Percentiles rank a stretch among this genome's conserved stretches.
Evolutionary conservation across 495 filamentous ascomycete species (phyloP).

Genomic region (Xanthoparmelia taractica): DNA sequence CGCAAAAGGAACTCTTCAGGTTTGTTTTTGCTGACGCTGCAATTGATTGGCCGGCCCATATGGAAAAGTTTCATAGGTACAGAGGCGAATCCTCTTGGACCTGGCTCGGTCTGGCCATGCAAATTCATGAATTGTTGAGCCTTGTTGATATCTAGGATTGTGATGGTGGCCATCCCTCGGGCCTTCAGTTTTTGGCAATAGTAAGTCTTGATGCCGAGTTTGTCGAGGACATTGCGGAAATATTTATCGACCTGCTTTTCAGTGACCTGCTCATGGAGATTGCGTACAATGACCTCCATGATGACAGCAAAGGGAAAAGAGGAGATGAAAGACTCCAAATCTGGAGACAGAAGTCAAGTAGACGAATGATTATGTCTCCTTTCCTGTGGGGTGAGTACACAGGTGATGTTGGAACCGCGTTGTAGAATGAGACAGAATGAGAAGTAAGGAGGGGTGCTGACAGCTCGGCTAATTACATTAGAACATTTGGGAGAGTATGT

Average conservation of each 20-base stretch:
- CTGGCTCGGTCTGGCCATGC: slow-evolving; percentile 27
- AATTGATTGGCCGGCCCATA: slow-evolving; percentile 34
- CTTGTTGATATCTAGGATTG: slow-evolving; percentile 30
- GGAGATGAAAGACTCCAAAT: not conserved
- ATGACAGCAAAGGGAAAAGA: not conserved
- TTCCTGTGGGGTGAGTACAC: not conserved
- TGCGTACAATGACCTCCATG: slow-evolving; percentile 40
- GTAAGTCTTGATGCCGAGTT: slow-evolving; percentile 29
- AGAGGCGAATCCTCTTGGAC: slow-evolving; percentile 7
- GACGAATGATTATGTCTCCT: not conserved
- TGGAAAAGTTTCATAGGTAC: slow-evolving; percentile 33
- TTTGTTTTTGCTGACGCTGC: slow-evolving; percentile 34
- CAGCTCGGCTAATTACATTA: not conserved
- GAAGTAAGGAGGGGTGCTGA: slow-evolving; percentile 2
- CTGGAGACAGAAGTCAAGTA: not conserved
- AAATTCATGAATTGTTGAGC: slow-evolving; percentile 31
- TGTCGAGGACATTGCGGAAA: slow-evolving; percentile 31
- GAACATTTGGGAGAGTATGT: not conserved
- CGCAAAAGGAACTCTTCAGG: slow-evolving; percentile 35
- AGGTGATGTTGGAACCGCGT: no score
- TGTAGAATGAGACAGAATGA: not conserved
- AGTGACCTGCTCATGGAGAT: slow-evolving; percentile 32
- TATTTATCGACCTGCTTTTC: slow-evolving; percentile 32
- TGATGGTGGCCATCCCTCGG: slow-evolving; percentile 32
- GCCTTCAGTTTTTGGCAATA: slow-evolving; percentile 33